Base-by-base conservation (phyloP, 257 asterid genomes). In the Marsdenia floribunda region DNA sequence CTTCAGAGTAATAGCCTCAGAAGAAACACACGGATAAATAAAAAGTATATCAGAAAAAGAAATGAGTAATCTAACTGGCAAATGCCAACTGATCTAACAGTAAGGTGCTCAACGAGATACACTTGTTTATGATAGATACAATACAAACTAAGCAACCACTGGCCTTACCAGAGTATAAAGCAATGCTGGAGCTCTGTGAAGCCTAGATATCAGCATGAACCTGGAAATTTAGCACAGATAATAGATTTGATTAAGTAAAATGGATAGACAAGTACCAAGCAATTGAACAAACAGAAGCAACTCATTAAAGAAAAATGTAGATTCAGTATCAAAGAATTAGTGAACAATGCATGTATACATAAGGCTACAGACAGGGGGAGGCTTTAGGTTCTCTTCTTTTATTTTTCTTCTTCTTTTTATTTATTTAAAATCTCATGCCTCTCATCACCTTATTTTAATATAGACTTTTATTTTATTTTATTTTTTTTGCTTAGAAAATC, bases 121-220 rank as follows among this genome's bases (percentile, higher is more conserved):
- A 12, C 46, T 16, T 37, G 57, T 67, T 37, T 15, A 58, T 3
- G 26, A 2, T 4, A n/a, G 29, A 26, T 26, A 59, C 65, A 50
- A 73, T 59, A 76, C 52, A 68, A 29, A 71, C 52, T 44, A 60
- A 61, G 42, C 73, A 77, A 54, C 66, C 73, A 72, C 63, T 68
- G 14, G 73, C 73, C 90, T 75, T 92, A 94, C 99, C 93, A 95
- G 88, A 64, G 99, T 90, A 84, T 95, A 95, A 68, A 95, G 93
- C 86, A 90, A 75, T 50, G 93, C 86, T 57, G 99, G 99, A 71
- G 90, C 87, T 88, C 96, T 85, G 66, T 89, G 90, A 77, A 78
- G 93, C 88, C 91, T 90, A 73, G 99, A 87, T 74, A 95, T 90
- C 58, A 92, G 96, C 98, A 95, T 86, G 90, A 92, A 95, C 90